Evolutionary conservation across 139 green algal species (phyloP).

Genomic region (Coccomyxa sp.): DNA sequence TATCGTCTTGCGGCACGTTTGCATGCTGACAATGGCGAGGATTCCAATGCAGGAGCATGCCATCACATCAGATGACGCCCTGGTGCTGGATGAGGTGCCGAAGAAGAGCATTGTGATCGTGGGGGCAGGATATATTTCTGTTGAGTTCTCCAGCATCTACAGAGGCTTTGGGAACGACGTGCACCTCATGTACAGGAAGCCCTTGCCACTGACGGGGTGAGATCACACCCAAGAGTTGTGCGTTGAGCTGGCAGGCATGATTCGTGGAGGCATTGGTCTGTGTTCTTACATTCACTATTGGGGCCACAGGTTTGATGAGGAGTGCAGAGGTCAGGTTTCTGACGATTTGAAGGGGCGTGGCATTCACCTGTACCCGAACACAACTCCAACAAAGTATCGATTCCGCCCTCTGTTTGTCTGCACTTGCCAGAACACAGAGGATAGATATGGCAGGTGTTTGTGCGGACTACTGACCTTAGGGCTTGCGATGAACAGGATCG

Average conservation of each 20-base stretch:
- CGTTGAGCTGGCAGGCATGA: background rate
- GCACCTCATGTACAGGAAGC: constrained; percentile 71
- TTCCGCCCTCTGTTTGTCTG: background rate
- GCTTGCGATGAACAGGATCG: constrained; percentile 12
- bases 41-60: constrained; percentile 56
- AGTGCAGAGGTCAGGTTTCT: constrained; percentile 38
- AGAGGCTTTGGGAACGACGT: constrained; percentile 76
- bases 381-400: constrained; percentile 36
- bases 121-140: constrained; percentile 93
- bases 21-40: background rate
- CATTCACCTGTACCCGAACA: constrained; percentile 52
- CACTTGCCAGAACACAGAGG: background rate
- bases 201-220: constrained; percentile 44
- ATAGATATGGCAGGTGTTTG: background rate
- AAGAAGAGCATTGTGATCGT: constrained; percentile 75
- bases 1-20: background rate
- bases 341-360: constrained; percentile 49
- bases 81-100: constrained; percentile 74
- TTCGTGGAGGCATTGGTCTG: background rate
- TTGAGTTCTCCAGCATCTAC: constrained; percentile 97
- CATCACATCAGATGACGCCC: constrained; percentile 91
- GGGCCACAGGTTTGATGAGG: constrained; percentile 40
- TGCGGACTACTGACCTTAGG: background rate
- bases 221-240: background rate
- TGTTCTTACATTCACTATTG: background rate